Base-by-base conservation (phyloP, 2,329 filamentous ascomycete species). In the Ceratocystis colombiana region DNA sequence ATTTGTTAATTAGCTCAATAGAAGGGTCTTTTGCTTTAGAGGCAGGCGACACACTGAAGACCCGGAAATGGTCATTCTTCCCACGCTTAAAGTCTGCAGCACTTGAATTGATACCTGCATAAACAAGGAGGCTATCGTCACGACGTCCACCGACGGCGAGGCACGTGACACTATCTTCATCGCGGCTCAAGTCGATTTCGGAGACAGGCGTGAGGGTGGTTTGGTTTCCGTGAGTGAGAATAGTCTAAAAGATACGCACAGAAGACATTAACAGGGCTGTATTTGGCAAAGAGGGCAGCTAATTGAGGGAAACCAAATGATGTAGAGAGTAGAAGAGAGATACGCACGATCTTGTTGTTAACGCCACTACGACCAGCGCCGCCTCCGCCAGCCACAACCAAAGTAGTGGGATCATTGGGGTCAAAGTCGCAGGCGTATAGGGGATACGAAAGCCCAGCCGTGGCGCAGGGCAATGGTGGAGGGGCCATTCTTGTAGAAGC, bases 351-450 rank as follows among this genome's bases (percentile, higher is more conserved):
- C 76, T 90, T 90, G 79, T 96, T 96, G 66, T 86, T 85, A 25
- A 96, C 89, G 57, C 90, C 91, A 70, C 84, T 90, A 70, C 85
- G 84, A 62, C 88, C 86, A 70, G 89, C 86, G 63, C 93, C 93
- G 70, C 93, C 93, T 69, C 93, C 93, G 64, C 93, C 93, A 68
- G 88, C 90, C 46, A 96, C 89, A 7, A 96, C 78, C 28, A 96
- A 80, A 69, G 86, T 86, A 69, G 83, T 83, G 68, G 87, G 82
- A 77, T 95, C 86, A 72, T 87, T 82, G 64, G 88, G 89, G 73
- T 96, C 90, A 75, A 96, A 96, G 73, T 91, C 91, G 74, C 90
- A 88, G 66, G 88, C 85, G 75, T 91, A 96, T 68, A 96, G 83
- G 62, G 92, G 92, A 75, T 93, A 96, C 67, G 85, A 84, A 70